A percentile compares a stretch with the other conserved stretches of the same genome.
phyloP scores from a whole-genome alignment of 1,284 basidiomycete species.

The Pyrrhoderma lamaoense region DNA sequence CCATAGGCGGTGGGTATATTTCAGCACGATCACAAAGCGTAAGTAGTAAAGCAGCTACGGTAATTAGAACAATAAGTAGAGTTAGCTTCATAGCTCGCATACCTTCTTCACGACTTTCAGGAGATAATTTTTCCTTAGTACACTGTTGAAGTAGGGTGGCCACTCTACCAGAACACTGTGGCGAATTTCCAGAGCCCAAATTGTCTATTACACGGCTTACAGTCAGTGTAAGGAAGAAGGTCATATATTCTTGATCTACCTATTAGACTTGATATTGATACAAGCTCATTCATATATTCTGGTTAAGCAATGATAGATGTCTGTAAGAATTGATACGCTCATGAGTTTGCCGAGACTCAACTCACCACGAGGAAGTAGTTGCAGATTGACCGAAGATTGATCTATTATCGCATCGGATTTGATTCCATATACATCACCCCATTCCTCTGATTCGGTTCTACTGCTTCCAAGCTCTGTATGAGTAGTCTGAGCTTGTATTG shows the following conservation, averaged over 20 bases:
- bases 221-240: background rate
- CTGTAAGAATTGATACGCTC: no score
- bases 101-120: constrained; percentile 11
- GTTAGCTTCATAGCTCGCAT: background rate
- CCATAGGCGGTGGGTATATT: constrained; percentile 11
- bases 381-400: no score
- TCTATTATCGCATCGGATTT: no score
- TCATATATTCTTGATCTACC: background rate
- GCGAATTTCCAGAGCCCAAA: background rate
- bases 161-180: constrained; percentile 2
- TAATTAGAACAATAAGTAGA: background rate
- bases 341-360: no score
- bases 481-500: no score
- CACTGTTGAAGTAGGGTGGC: constrained; percentile 6
- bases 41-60: constrained; percentile 5
- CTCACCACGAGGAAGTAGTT: no score
- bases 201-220: background rate
- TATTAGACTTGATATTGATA: constrained; percentile 1
- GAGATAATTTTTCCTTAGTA: constrained; percentile 1
- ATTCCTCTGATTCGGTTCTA: no score
- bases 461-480: no score
- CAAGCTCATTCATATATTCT: constrained; percentile 4
- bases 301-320: no score
- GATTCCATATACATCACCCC: no score
- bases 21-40: constrained; percentile 9